Evolutionary conservation across 768 basidiomycete species (phyloP).

Genomic region (Lentinula raphanica): DNA sequence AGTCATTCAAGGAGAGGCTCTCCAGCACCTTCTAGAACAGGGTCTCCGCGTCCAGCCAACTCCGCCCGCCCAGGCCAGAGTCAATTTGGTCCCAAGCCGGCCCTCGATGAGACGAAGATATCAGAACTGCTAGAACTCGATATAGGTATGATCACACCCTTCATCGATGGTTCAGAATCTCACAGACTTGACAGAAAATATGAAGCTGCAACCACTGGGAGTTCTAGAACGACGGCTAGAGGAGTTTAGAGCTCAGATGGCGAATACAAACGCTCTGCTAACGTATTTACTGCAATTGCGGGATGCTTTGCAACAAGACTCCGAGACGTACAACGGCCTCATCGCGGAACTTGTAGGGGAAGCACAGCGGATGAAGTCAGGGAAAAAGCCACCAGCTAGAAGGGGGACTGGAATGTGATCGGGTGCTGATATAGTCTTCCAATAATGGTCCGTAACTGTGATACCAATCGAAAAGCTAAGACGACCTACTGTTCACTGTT

Average conservation of each 20-base stretch:
- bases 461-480: not conserved
- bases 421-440: no score
- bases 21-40: slow-evolving; percentile 6
- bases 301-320: slow-evolving; percentile 81
- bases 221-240: slow-evolving; percentile 62
- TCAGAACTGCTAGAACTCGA: slow-evolving; percentile 60
- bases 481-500: no score
- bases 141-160: slow-evolving; percentile 44
- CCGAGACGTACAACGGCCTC: slow-evolving; percentile 83
- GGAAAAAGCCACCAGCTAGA: slow-evolving; percentile 45
- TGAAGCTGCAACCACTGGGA: slow-evolving; percentile 66
- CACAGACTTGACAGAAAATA: slow-evolving; percentile 44
- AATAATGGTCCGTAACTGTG: no score
- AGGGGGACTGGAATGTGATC: slow-evolving; percentile 42
- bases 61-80: slow-evolving; percentile 28
- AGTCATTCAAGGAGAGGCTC: slow-evolving; percentile 51
- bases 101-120: slow-evolving; percentile 62
- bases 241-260: slow-evolving; percentile 68
- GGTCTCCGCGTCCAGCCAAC: slow-evolving; percentile 28
- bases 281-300: slow-evolving; percentile 79
- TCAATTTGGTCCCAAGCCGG: slow-evolving; percentile 72
- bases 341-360: slow-evolving; percentile 92
- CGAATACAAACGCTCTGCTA: slow-evolving; percentile 67
- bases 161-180: not conserved
- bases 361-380: slow-evolving; percentile 77